Evolutionary conservation across 306 rosid species (phyloP).

Genomic region (Citrullus mucosospermus): DNA sequence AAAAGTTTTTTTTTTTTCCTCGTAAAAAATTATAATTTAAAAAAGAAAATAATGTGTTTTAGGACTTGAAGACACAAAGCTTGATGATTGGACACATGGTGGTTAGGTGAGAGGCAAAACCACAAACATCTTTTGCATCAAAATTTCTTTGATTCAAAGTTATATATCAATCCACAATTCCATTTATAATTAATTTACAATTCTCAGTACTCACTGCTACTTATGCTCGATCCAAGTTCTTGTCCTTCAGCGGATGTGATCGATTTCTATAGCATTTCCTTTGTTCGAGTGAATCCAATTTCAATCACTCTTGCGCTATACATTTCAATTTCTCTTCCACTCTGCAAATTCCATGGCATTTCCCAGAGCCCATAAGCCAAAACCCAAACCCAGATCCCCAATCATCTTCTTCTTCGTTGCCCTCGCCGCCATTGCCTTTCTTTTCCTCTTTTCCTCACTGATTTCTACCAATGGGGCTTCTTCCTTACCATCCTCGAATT

Average conservation of each 20-base stretch:
- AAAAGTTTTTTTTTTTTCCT: too few relatives aligned
- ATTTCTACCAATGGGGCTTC: constrained; percentile 24
- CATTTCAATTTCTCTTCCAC: background rate
- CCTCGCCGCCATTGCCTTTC: constrained; percentile 24
- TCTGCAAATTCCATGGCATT: constrained; percentile 38
- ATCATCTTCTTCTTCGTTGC: constrained; percentile 22
- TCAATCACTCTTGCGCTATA: background rate
- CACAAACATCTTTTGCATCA: background rate
- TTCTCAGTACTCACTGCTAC: background rate
- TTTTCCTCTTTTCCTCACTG: constrained; percentile 37
- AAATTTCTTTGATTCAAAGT: background rate
- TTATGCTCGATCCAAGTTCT: background rate
- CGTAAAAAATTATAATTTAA: too few relatives aligned
- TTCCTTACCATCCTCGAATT: constrained; percentile 8
- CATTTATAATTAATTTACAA: background rate
- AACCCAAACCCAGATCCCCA: constrained; percentile 37
- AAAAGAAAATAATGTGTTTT: too few relatives aligned
- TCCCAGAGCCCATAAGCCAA: constrained; percentile 26
- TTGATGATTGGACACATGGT: background rate
- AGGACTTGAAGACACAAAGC: background rate
- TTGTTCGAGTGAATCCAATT: background rate
- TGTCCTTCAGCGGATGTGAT: background rate
- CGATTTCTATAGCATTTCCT: background rate
- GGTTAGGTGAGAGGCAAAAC: background rate
- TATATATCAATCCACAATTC: background rate